Evolutionary conservation across 768 basidiomycete species (phyloP).

Genomic region (Mycena galopus): DNA sequence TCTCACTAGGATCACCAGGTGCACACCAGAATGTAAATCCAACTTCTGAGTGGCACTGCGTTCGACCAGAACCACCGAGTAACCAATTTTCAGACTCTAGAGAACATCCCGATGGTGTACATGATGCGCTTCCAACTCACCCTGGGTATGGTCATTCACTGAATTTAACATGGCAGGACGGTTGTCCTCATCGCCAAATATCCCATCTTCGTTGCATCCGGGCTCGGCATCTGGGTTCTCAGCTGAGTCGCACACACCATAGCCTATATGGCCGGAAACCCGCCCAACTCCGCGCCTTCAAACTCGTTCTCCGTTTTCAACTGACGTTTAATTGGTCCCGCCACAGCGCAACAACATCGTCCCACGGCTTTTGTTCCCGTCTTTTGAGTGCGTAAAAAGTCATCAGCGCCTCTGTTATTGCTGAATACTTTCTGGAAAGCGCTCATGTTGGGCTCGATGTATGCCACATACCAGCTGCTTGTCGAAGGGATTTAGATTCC

Average conservation of each 20-base stretch:
- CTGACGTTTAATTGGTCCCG: no score
- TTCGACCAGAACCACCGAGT: no score
- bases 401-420: no score
- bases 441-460: no score
- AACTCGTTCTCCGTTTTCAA: no score
- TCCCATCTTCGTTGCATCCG: slow-evolving; percentile 56
- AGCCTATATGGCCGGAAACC: slow-evolving; percentile 59
- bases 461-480: no score
- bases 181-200: slow-evolving; percentile 54
- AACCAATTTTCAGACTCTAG: slow-evolving; percentile 16
- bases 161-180: slow-evolving; percentile 47
- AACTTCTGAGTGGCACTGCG: no score
- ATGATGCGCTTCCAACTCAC: slow-evolving; percentile 7
- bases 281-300: slow-evolving; percentile 38
- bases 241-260: slow-evolving; percentile 60
- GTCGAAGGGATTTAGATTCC: no score
- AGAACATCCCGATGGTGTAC: slow-evolving; percentile 1
- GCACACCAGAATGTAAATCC: background rate
- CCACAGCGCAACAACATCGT: no score
- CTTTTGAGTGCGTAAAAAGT: no score
- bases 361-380: no score
- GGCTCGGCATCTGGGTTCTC: slow-evolving; percentile 54
- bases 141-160: background rate
- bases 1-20: slow-evolving; percentile 33
- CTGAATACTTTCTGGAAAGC: no score